A percentile compares a stretch with the other conserved stretches of the same genome.
phyloP scores from a whole-genome alignment of 2,329 filamentous ascomycete species.

The Nemania sp. region DNA sequence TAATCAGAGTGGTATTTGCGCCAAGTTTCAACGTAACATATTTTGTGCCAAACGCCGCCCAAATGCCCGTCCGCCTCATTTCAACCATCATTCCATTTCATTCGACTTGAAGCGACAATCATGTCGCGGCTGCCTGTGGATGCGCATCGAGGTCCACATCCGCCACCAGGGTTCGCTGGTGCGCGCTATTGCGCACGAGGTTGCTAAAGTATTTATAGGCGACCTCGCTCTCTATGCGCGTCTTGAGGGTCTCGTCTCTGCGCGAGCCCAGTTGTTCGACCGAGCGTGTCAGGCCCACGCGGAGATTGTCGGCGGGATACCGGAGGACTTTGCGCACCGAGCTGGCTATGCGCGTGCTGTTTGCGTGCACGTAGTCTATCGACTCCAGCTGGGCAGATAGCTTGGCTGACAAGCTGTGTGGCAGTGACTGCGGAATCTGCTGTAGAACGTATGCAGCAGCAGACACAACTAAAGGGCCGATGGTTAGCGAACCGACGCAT shows the following conservation, averaged over 20 bases:
- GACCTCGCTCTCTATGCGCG: slow-evolving; percentile 80
- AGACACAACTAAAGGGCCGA: slow-evolving; percentile 61
- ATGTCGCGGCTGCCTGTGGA: slow-evolving; percentile 41
- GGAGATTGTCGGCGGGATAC: slow-evolving; percentile 83
- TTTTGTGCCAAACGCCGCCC: slow-evolving; percentile 24
- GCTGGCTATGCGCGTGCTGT: slow-evolving; percentile 80
- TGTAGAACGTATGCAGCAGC: slow-evolving; percentile 80
- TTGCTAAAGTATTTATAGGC: slow-evolving; percentile 91
- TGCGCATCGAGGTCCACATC: slow-evolving; percentile 61
- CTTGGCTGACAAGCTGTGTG: slow-evolving; percentile 82
- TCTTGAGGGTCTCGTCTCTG: slow-evolving; percentile 81
- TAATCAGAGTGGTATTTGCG: slow-evolving; percentile 28
- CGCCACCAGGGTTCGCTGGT: slow-evolving; percentile 55
- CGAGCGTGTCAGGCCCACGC: slow-evolving; percentile 79
- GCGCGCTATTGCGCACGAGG: slow-evolving; percentile 69
- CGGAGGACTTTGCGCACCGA: slow-evolving; percentile 89
- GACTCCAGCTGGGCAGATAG: slow-evolving; percentile 78
- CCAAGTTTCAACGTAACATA: slow-evolving; percentile 5
- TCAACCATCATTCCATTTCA: slow-evolving; percentile 12
- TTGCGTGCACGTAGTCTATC: slow-evolving; percentile 91
- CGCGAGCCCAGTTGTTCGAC: slow-evolving; percentile 81
- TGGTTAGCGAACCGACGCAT: slow-evolving; percentile 24
- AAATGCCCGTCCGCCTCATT: slow-evolving; percentile 18
- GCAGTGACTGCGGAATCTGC: slow-evolving; percentile 87
- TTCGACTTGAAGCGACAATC: slow-evolving; percentile 12